Evolutionary conservation across 169 alveolate genomes (phyloP), one percentile per base, ranked within the genome.

Genomic region (Cyclospora cayetanensis): DNA sequence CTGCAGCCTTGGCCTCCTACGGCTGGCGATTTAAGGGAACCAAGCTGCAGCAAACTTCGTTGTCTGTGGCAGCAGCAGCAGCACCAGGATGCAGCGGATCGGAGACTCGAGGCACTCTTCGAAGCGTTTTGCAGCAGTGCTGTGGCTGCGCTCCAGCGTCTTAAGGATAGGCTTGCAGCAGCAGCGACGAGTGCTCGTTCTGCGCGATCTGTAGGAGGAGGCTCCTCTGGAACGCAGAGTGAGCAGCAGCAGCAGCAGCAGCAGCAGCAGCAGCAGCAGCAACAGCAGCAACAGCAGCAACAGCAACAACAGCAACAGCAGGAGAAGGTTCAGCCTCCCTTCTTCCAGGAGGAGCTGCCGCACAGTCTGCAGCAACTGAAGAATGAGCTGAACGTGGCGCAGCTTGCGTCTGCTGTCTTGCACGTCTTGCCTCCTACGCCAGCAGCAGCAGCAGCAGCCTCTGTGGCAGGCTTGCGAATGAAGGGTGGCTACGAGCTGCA

Each of bases 1-100:
- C 85, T 74, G 85, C 85, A 74, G 65, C 85, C 85, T 4, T 74
- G 85, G 85, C 85, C 85, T 11, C 85, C 85, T 22, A 74, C 85
- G 42, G 85, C 85, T 39, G 85, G 41, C 0, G 85, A 74, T 39
- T 4, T 74, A 39, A 35, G 65, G 22, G 85, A 74, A 31, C 39
- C 60, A 22, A 74, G 85, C 85, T 39, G 85, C 85, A 74, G 85
- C 85, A 74, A 74, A 20, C 85, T 74, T 18, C 85, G 85, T 34
- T 74, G 85, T 35, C 83, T 70, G 53, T 70, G 83, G 83, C 83
- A 70, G 83, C 83, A 70, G 53, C 83, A 70, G 83, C 83, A 70
- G 83, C 83, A 70, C 83, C 42, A 39, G 25, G 83, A 70, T 2
- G 83, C 83, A 70, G 83, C 83, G 9, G 83, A 70, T 29, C 1